These are phyloP conservation scores for Fusarium guadeloupense DNA, from an alignment of 2,329 filamentous ascomycete species.

Conservation along the genomic window DNA sequence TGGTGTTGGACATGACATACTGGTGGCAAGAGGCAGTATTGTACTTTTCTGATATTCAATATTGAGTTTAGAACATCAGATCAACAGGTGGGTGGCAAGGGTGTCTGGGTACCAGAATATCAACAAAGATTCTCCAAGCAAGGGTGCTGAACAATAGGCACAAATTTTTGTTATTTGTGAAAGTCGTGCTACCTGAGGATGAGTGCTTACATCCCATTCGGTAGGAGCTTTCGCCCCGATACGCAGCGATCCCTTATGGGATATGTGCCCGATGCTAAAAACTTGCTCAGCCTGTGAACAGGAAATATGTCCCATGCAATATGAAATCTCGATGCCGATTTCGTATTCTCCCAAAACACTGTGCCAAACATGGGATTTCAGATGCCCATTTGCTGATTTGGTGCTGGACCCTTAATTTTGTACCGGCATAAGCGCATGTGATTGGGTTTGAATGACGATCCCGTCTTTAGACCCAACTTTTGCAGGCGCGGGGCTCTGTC, in stretches of 20 bases:
- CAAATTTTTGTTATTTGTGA: background rate
- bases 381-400: slow-evolving; percentile 2
- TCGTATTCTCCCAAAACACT: slow-evolving; percentile 9
- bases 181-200: background rate
- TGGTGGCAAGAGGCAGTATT: slow-evolving; percentile 4
- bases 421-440: background rate
- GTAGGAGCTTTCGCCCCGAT: background rate
- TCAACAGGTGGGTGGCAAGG: slow-evolving; percentile 17
- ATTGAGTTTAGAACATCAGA: slow-evolving; percentile 5
- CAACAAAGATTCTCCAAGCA: background rate
- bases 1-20: background rate
- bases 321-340: slow-evolving; percentile 4
- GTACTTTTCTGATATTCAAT: slow-evolving; percentile 11
- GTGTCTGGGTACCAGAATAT: slow-evolving; percentile 19
- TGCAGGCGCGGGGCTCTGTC: background rate
- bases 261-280: background rate
- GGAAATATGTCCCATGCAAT: background rate
- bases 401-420: slow-evolving; percentile 9
- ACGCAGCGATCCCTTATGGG: background rate
- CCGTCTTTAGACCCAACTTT: slow-evolving; percentile 1
- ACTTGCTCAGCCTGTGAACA: background rate
- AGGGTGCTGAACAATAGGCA: background rate
- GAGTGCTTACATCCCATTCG: background rate
- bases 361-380: background rate
- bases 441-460: slow-evolving; percentile 15